phyloP scores from a whole-genome alignment of 768 basidiomycete genomes.

The Termitomyces eurrhizus region DNA sequence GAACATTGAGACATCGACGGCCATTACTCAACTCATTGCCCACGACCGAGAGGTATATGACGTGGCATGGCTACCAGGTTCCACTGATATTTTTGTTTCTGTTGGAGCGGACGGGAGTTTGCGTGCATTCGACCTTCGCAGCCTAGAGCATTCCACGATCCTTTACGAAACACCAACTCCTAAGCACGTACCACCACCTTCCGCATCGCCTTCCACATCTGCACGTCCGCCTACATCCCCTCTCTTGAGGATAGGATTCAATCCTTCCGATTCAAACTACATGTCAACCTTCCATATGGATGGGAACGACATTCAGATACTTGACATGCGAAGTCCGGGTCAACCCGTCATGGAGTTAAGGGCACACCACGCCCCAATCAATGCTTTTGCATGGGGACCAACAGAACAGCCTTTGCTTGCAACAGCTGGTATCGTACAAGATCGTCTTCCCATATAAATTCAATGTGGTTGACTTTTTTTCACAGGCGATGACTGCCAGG shows the following conservation, averaged over 20 bases:
- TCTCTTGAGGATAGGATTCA: constrained; percentile 84
- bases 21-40: constrained; percentile 95
- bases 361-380: constrained; percentile 78
- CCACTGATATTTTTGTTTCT: constrained; percentile 95
- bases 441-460: neutral
- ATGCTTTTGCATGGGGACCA: constrained; percentile 89
- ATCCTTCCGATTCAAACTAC: constrained; percentile 88
- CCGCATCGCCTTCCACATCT: constrained; percentile 52
- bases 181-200: constrained; percentile 59
- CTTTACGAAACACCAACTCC: constrained; percentile 91
- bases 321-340: constrained; percentile 97
- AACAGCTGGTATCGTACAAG: constrained; percentile 66
- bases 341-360: constrained; percentile 90
- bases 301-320: constrained; percentile 81
- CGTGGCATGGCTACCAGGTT: constrained; percentile 96
- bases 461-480: constrained; percentile 5
- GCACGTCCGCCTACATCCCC: constrained; percentile 77
- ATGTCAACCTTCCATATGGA: constrained; percentile 98
- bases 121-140: constrained; percentile 94
- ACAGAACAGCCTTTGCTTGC: constrained; percentile 81
- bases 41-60: constrained; percentile 97
- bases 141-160: constrained; percentile 97
- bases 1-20: constrained; percentile 93
- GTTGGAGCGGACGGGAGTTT: constrained; percentile 97
- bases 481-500: constrained; percentile 88